Conservation (phyloP, 192 early-diverging fungal species). For the Coemansia sp. region DNA sequence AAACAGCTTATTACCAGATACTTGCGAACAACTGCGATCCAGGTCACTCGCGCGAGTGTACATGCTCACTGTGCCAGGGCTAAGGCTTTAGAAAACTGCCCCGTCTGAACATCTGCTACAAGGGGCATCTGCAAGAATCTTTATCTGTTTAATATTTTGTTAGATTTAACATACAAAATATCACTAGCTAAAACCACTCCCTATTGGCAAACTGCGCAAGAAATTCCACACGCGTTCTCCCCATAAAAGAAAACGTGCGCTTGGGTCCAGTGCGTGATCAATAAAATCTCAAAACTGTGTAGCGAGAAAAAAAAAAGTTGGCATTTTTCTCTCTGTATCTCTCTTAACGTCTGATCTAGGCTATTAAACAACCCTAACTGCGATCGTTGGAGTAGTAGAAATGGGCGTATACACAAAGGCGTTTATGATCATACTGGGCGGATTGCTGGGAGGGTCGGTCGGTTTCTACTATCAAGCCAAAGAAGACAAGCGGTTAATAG, state of each 20-base stretch:
- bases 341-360: not conserved
- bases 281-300: not conserved
- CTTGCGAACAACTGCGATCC: not conserved
- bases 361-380: not conserved
- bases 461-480: conserved; percentile 46
- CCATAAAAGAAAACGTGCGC: not conserved
- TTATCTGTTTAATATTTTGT: too few relatives aligned
- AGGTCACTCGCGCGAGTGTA: conserved; percentile 26
- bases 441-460: conserved; percentile 41
- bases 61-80: conserved; percentile 23
- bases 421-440: conserved; percentile 38
- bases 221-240: not conserved
- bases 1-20: not conserved
- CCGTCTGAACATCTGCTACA: not conserved
- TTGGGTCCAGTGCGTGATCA: not conserved
- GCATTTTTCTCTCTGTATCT: not conserved
- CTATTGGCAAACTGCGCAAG: not conserved
- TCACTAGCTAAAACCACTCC: too few relatives aligned
- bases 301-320: not conserved
- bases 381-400: not conserved
- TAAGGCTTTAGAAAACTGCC: not conserved
- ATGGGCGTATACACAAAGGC: conserved; percentile 47
- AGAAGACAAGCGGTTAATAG: conserved; percentile 31
- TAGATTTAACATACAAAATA: too few relatives aligned
- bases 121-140: not conserved